Conservation (phyloP, 1,139 yeast species). For the Taphrina communis region DNA sequence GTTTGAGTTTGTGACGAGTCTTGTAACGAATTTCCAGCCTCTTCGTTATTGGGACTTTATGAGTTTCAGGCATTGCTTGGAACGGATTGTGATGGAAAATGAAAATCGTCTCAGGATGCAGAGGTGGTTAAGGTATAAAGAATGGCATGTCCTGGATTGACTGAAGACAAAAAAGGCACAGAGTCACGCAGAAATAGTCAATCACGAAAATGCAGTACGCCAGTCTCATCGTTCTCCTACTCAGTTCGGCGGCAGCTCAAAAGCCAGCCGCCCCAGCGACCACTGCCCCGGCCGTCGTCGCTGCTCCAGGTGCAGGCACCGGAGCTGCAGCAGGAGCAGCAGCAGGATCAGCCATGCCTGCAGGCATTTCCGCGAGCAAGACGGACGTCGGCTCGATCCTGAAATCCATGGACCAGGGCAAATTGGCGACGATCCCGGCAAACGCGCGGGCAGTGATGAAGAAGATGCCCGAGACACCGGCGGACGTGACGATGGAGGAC, state of each 20-base stretch:
- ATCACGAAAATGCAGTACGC: slow-evolving; percentile 9
- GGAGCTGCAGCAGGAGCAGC: not conserved
- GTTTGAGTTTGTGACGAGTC: too few relatives aligned
- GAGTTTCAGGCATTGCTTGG: too few relatives aligned
- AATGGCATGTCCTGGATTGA: too few relatives aligned
- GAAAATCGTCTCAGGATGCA: not conserved
- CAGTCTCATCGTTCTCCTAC: not conserved
- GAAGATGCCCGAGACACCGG: slow-evolving; percentile 36
- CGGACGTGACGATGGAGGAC: slow-evolving; percentile 29
- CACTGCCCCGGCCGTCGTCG: slow-evolving; percentile 3
- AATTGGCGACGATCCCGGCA: slow-evolving; percentile 26
- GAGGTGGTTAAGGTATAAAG: too few relatives aligned
- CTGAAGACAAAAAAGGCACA: too few relatives aligned
- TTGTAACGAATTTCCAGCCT: too few relatives aligned
- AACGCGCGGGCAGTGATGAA: slow-evolving; percentile 38
- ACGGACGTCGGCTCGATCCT: slow-evolving; percentile 34
- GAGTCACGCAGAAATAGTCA: too few relatives aligned
- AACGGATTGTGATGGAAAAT: too few relatives aligned
- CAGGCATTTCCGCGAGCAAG: slow-evolving; percentile 23
- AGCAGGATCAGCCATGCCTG: slow-evolving; percentile 6
- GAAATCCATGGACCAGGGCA: slow-evolving; percentile 36
- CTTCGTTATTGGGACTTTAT: too few relatives aligned
- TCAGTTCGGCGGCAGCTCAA: slow-evolving; percentile 12
- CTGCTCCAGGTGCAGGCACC: not conserved
- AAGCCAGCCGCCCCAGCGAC: slow-evolving; percentile 1